Conservation (phyloP, 2,329 filamentous ascomycete genomes). For the Cryphonectria parasitica region DNA sequence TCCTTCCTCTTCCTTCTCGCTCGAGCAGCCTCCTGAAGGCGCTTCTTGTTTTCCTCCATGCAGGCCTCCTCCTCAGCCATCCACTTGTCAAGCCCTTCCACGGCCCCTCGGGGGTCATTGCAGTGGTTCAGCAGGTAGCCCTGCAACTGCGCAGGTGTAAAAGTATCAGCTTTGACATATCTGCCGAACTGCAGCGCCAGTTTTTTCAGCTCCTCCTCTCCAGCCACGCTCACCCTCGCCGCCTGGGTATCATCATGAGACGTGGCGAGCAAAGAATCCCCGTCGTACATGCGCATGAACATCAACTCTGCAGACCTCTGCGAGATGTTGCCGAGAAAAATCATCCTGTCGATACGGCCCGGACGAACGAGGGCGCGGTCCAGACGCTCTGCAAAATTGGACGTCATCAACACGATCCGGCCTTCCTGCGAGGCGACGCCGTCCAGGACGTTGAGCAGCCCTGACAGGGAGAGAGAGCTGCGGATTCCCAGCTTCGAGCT, state of each 20-base stretch:
- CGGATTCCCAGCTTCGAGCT: constrained; percentile 28
- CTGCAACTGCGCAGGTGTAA: constrained; percentile 55
- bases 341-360: constrained; percentile 64
- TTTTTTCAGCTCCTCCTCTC: constrained; percentile 40
- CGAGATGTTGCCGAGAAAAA: constrained; percentile 58
- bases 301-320: constrained; percentile 48
- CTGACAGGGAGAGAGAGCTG: constrained; percentile 67
- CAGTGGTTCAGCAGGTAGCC: constrained; percentile 51
- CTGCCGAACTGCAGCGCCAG: constrained; percentile 60
- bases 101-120: constrained; percentile 44
- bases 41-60: constrained; percentile 35
- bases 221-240: not conserved
- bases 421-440: constrained; percentile 69
- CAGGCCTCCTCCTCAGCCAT: constrained; percentile 40
- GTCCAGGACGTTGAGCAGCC: constrained; percentile 80
- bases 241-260: not conserved
- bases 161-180: constrained; percentile 51
- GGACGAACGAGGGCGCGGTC: constrained; percentile 66
- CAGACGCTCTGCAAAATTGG: constrained; percentile 65
- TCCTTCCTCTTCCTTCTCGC: constrained; percentile 31
- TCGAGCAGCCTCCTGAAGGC: constrained; percentile 25
- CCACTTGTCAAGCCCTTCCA: constrained; percentile 42
- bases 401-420: constrained; percentile 67
- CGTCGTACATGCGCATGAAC: constrained; percentile 52
- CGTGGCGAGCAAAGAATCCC: constrained; percentile 35